Base-by-base conservation (phyloP, 148 eudicot species). In the Dianthus caryophyllus region DNA sequence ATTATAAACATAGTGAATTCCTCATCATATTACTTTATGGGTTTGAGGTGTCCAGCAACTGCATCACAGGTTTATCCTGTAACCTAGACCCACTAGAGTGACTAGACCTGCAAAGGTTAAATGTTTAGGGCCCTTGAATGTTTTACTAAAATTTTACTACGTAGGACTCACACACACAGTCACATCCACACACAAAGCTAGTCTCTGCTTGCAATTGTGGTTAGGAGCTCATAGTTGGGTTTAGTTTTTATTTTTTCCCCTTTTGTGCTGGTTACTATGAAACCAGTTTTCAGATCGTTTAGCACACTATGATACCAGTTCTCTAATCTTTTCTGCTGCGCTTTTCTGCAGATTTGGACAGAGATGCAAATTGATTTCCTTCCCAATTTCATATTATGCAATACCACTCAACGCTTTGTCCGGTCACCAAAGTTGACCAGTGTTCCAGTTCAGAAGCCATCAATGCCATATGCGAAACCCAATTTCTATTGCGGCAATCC, bases 291-390 rank as follows among this genome's bases (percentile, higher is more conserved):
- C 64, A 38, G 17, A 30, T 51, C 47, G 46, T 18, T 15, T 62
- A n/a, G n/a, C n/a, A n/a, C n/a, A n/a, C 27, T 15, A 36, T 20
- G 25, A 60, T 36, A 31, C 47, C 47, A 60, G 44, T 60, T 0
- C 18, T 33, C 64, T 18, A 21, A 30, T 51, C 47, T 54, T 18
- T 15, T 62, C 20, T 20, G 2, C 29, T 71, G 56, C 64, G 50
- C 17, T 26, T 64, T 73, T 67, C 4, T 33, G 44, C 76, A 94
- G 98, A 82, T 90, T 68, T 94, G 98, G 97, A 81, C 92, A 11
- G 98, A 88, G 81, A 90, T 94, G 92, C 97, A 94, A 80, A 90
- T 72, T 85, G 98, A 94, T 81, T 94, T 94, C 80, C 82, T 94
- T 66, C 98, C 92, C 27, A 86, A 90, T 78, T 94, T 88, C 80